Percentiles rank a stretch among this genome's conserved stretches.
Conservation (phyloP, 371 early-diverging fungal species). For the Mucor piriformis region DNA sequence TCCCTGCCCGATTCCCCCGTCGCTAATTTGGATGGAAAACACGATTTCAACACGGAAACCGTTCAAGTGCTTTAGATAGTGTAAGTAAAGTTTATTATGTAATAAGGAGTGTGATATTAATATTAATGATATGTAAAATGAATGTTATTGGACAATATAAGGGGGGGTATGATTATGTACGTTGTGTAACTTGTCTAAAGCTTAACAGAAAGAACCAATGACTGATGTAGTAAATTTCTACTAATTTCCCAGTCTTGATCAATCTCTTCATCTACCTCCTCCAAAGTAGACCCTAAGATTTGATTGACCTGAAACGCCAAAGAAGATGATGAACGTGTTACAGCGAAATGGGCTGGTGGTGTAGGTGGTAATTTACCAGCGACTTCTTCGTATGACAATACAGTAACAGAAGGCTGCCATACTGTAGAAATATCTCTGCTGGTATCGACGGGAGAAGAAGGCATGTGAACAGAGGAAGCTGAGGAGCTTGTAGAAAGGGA, state of each 20-base stretch:
- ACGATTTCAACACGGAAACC: too few species aligned
- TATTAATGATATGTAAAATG: neutral
- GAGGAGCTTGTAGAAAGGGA: slow-evolving; percentile 1
- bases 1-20: neutral
- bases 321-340: neutral
- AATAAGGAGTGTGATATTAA: neutral
- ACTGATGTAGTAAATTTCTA: slow-evolving; percentile 13
- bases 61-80: too few species aligned
- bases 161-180: neutral
- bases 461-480: slow-evolving; percentile 18
- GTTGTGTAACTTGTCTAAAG: neutral
- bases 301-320: slow-evolving; percentile 20
- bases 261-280: slow-evolving; percentile 31
- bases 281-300: slow-evolving; percentile 23
- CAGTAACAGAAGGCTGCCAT: neutral
- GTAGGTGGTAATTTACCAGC: neutral
- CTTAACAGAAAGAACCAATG: slow-evolving; percentile 7
- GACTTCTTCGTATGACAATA: neutral
- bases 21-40: too few species aligned
- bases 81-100: neutral
- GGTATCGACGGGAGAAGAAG: slow-evolving; percentile 15
- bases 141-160: neutral
- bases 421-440: neutral
- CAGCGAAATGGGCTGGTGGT: neutral
- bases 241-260: slow-evolving; percentile 32